phyloP scores from a whole-genome alignment of 116 monocot genomes.

The Cymodocea nodosa region DNA sequence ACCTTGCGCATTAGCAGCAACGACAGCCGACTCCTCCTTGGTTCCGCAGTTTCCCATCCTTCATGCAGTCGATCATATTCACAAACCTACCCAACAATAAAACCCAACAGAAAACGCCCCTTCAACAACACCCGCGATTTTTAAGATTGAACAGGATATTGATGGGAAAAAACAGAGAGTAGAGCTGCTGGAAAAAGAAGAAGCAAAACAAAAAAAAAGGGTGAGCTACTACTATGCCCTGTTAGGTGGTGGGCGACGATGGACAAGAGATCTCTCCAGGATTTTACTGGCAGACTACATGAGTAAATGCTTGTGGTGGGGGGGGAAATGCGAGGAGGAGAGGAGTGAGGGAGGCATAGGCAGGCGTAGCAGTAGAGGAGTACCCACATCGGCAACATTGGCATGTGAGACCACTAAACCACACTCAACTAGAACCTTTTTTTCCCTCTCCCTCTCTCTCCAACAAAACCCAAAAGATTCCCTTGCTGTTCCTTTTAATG shows the following conservation, averaged over 20 bases:
- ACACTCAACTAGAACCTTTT: not conserved
- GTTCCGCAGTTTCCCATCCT: constrained; percentile 94
- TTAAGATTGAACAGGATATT: not conserved
- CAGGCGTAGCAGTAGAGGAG: not conserved
- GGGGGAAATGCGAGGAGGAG: not conserved
- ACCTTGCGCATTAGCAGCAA: constrained; percentile 68
- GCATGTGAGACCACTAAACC: constrained; percentile 3
- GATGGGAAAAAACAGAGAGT: not conserved
- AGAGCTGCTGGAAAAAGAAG: not conserved
- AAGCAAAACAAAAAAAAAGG: not conserved
- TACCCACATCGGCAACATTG: constrained; percentile 5
- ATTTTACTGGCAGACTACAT: too few species aligned
- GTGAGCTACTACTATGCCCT: not conserved
- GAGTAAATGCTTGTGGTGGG: not conserved
- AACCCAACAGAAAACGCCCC: not conserved
- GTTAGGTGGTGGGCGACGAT: not conserved
- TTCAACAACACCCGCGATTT: not conserved
- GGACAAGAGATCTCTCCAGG: not conserved
- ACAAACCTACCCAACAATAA: not conserved
- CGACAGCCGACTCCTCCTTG: constrained; percentile 80
- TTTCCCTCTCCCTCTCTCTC: not conserved
- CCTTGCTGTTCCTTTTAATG: constrained; percentile 1
- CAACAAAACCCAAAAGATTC: constrained; percentile 6
- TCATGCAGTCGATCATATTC: constrained; percentile 38
- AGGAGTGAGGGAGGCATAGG: not conserved